These are phyloP conservation scores for Apiotrichum porosum DNA, from an alignment of 1,284 basidiomycete genomes.

Conservation along the genomic window DNA sequence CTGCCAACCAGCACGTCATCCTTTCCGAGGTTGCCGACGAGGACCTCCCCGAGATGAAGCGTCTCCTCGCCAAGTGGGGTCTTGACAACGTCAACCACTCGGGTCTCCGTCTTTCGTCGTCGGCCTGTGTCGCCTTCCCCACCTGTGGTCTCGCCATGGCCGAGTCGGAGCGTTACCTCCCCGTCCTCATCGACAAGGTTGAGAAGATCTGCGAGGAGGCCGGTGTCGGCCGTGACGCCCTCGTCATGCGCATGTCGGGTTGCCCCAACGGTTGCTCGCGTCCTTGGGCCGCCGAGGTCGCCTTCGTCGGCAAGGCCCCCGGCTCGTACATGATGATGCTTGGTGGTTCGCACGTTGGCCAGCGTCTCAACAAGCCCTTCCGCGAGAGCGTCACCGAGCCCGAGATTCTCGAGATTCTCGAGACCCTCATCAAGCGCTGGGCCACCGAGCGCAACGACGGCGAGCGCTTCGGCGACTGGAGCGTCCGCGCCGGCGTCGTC, in stretches of 20 bases:
- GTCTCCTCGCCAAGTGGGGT: constrained; percentile 76
- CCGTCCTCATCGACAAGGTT: constrained; percentile 87
- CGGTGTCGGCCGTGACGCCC: constrained; percentile 85
- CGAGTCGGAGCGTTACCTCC: constrained; percentile 93
- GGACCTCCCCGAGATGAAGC: constrained; percentile 72
- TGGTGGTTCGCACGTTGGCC: constrained; percentile 89
- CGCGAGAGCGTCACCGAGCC: constrained; percentile 85
- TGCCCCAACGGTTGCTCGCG: constrained; percentile 88
- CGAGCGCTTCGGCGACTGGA: constrained; percentile 93
- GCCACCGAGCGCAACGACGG: constrained; percentile 83
- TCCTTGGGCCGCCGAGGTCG: constrained; percentile 94
- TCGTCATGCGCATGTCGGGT: constrained; percentile 97
- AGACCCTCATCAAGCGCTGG: constrained; percentile 89
- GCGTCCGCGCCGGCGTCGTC: constrained; percentile 81
- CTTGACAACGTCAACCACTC: constrained; percentile 82
- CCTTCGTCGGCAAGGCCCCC: constrained; percentile 94
- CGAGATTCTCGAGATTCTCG: constrained; percentile 85
- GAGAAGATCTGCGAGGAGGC: constrained; percentile 91
- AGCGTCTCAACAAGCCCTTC: constrained; percentile 76
- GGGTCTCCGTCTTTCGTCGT: constrained; percentile 76
- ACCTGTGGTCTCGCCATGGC: constrained; percentile 96
- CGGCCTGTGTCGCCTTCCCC: constrained; percentile 96
- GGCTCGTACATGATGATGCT: constrained; percentile 93
- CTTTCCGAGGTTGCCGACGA: constrained; percentile 75
- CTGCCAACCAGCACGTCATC: constrained; percentile 91